Evolutionary conservation across 2,329 filamentous ascomycete species (phyloP).

Genomic region (Colletotrichum theobromicola): DNA sequence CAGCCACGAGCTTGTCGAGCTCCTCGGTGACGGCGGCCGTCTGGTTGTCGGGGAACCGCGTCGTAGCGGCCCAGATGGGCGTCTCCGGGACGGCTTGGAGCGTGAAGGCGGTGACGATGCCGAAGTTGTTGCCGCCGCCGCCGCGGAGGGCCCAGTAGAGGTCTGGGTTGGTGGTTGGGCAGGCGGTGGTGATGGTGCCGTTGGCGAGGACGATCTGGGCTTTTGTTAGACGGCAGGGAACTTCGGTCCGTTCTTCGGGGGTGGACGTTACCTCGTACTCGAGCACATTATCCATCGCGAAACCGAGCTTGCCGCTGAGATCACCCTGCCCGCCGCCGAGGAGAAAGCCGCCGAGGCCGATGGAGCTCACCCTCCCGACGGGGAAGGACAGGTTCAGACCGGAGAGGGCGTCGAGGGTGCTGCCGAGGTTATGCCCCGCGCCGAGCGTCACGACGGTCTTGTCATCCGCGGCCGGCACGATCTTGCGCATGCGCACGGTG

Average conservation of each 20-base stretch:
- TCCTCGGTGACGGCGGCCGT: neutral
- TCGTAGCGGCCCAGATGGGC: neutral
- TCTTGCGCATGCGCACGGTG: neutral
- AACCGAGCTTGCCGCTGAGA: neutral
- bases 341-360: neutral
- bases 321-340: neutral
- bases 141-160: neutral
- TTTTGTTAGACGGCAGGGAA: too few species aligned
- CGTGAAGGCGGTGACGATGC: neutral
- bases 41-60: neutral
- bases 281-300: neutral
- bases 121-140: neutral
- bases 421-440: neutral
- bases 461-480: neutral
- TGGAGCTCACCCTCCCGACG: rapidly evolving
- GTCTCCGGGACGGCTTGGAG: neutral
- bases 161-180: neutral
- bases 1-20: neutral
- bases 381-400: neutral
- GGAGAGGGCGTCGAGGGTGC: neutral
- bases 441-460: neutral
- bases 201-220: neutral
- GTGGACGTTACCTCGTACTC: neutral
- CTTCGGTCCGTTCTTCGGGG: too few species aligned
- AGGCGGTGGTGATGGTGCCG: neutral